Conservation (phyloP, 371 early-diverging fungal genomes). For the Mortierella sp. region DNA sequence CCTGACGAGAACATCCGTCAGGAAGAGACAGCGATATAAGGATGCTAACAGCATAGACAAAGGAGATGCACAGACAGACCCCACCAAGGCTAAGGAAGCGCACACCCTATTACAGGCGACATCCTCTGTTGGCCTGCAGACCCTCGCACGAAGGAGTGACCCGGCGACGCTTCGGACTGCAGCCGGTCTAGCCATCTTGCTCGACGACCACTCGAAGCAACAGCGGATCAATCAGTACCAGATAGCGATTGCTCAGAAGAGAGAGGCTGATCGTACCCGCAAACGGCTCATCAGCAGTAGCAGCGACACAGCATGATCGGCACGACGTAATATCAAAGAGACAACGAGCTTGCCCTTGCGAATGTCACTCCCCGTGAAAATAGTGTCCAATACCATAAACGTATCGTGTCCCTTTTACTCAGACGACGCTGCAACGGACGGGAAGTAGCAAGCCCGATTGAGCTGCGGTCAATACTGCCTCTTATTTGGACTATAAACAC, state of each 20-base stretch:
- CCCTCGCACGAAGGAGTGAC: constrained; percentile 38
- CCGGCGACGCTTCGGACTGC: constrained; percentile 35
- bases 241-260: constrained; percentile 9
- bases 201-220: constrained; percentile 31
- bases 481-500: no score
- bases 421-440: no score
- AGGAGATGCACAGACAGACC: not conserved
- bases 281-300: not conserved
- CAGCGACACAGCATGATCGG: no score
- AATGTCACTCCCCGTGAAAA: no score
- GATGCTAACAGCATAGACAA: no score
- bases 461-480: no score
- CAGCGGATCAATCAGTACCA: constrained; percentile 20
- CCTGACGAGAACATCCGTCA: not conserved
- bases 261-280: constrained; percentile 11
- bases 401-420: no score
- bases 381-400: no score
- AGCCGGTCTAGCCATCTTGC: constrained; percentile 42
- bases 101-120: constrained; percentile 3
- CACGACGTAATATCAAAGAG: no score
- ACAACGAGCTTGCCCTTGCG: no score
- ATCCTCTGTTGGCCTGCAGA: constrained; percentile 39
- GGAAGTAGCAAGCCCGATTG: no score
- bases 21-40: not conserved
- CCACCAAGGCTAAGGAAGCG: not conserved